Conservation (phyloP, 768 basidiomycete species). For the Leucocoprinus sp. region DNA sequence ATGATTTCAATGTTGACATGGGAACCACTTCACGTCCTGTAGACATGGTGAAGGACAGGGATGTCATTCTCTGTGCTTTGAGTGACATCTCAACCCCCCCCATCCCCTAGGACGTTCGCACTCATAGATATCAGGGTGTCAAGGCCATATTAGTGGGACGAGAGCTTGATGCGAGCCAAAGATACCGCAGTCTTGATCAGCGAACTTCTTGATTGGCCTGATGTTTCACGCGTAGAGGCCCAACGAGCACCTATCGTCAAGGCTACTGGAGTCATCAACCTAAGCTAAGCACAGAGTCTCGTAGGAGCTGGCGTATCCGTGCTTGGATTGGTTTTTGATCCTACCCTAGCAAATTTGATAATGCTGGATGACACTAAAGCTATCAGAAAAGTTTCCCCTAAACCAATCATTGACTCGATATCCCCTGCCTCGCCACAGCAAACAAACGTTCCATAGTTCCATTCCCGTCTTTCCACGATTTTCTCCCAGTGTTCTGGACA, state of each 20-base stretch:
- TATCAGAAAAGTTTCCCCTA: constrained; percentile 8
- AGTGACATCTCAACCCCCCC: constrained; percentile 64
- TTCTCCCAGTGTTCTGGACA: constrained; percentile 1
- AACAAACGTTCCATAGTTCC: constrained; percentile 9
- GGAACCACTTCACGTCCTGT: constrained; percentile 70
- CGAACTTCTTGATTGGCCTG: constrained; percentile 49
- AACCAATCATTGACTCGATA: constrained; percentile 4
- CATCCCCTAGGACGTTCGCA: constrained; percentile 67
- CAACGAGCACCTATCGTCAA: constrained; percentile 8
- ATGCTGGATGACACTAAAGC: constrained; percentile 3
- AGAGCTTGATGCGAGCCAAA: constrained; percentile 71
- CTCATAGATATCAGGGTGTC: constrained; percentile 65
- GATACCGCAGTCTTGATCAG: constrained; percentile 67
- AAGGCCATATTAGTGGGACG: constrained; percentile 78
- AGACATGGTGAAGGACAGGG: constrained; percentile 55
- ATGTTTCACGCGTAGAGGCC: constrained; percentile 1
- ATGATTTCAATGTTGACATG: constrained; percentile 87
- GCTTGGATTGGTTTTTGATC: constrained; percentile 13
- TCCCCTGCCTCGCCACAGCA: background rate
- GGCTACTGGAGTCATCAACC: constrained; percentile 13
- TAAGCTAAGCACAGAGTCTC: constrained; percentile 12
- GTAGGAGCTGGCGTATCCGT: constrained; percentile 12
- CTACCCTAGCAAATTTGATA: background rate
- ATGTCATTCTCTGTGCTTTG: constrained; percentile 71
- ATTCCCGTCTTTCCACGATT: constrained; percentile 1